These are phyloP conservation scores for Candida coleopterorum DNA, from an alignment of 805 yeast species.

Conservation along the genomic window DNA sequence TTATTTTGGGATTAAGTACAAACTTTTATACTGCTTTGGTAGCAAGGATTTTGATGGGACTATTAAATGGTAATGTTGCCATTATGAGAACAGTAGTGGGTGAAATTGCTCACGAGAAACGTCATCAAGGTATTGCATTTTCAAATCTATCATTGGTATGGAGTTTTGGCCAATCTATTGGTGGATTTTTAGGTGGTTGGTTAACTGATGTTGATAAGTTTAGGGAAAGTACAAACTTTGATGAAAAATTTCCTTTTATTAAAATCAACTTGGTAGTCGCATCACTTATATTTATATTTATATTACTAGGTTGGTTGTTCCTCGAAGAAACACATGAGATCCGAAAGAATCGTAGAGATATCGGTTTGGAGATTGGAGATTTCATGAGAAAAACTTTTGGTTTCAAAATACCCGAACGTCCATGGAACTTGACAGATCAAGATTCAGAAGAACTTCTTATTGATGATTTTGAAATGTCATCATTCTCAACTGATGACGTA, in stretches of 20 bases:
- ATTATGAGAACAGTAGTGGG: conserved; percentile 62
- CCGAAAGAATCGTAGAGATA: conserved; percentile 19
- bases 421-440: conserved; percentile 18
- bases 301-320: conserved; percentile 27
- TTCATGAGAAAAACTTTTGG: conserved; percentile 21
- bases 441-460: not conserved
- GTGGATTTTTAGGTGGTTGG: conserved; percentile 51
- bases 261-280: conserved; percentile 35
- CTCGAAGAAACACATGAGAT: conserved; percentile 34
- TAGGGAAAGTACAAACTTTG: not conserved
- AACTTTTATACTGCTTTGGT: conserved; percentile 49
- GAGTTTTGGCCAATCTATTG: conserved; percentile 58
- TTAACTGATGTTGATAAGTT: conserved; percentile 1
- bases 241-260: conserved; percentile 30
- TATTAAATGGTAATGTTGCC: conserved; percentile 59
- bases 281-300: conserved; percentile 19
- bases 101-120: conserved; percentile 51
- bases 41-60: conserved; percentile 52
- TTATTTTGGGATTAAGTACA: conserved; percentile 50
- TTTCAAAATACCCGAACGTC: conserved; percentile 19
- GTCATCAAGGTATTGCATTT: conserved; percentile 61
- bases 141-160: conserved; percentile 57
- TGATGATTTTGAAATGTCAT: conserved; percentile 2
- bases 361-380: conserved; percentile 38
- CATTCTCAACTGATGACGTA: not conserved